A percentile compares a stretch with the other conserved stretches of the same genome.
Conservation (phyloP, 176 grass and related monocot genomes). For the Typha latifolia region DNA sequence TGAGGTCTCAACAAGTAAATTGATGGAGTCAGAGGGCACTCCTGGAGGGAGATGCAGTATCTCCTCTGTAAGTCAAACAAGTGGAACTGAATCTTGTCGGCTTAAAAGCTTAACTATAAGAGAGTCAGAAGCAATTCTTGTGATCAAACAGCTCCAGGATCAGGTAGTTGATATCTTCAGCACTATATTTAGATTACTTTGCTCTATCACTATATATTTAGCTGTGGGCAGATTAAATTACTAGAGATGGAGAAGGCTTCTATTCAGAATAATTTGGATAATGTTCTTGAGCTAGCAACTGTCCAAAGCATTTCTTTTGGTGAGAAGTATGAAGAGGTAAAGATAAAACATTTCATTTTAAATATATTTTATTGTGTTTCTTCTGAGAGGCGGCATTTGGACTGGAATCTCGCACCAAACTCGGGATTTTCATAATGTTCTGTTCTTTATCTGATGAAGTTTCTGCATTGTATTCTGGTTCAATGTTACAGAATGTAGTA, state of each 20-base stretch:
- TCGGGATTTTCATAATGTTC: no score
- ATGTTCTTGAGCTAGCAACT: conserved; percentile 63
- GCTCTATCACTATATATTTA: neutral
- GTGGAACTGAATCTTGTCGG: conserved; percentile 1
- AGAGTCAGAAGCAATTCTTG: conserved; percentile 82
- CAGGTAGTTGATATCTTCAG: conserved; percentile 39
- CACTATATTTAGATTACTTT: conserved; percentile 12
- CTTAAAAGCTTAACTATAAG: conserved; percentile 47
- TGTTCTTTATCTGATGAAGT: no score
- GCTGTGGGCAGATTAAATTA: conserved; percentile 53
- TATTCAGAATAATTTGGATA: conserved; percentile 72
- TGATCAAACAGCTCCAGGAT: conserved; percentile 89
- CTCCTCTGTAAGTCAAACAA: conserved; percentile 18
- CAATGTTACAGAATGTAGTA: no score
- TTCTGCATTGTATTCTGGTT: no score
- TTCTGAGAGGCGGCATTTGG: no score
- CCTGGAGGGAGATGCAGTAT: conserved; percentile 11
- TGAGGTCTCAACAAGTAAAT: conserved; percentile 15
- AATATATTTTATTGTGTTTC: no score
- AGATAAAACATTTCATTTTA: neutral
- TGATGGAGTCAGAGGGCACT: conserved; percentile 16
- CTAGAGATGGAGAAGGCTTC: conserved; percentile 71
- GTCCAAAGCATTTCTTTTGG: conserved; percentile 59
- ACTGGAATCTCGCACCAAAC: no score
- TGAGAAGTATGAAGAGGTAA: conserved; percentile 73